A percentile compares a stretch with the other conserved stretches of the same genome.
phyloP scores from a whole-genome alignment of 768 basidiomycete species.

The Dendrothele bispora region DNA sequence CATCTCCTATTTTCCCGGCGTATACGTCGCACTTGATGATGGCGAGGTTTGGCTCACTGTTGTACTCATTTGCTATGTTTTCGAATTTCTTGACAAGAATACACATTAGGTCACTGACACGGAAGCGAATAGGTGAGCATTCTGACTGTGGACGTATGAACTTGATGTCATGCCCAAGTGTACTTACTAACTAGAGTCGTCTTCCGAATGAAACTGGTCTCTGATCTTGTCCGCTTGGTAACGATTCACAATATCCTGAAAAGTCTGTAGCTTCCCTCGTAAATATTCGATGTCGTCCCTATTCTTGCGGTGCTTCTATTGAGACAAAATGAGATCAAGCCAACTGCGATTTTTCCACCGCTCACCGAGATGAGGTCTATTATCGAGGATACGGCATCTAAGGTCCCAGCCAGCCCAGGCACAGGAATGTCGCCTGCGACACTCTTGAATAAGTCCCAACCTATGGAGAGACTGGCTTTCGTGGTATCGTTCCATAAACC shows the following conservation, averaged over 20 bases:
- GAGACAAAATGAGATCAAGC: background rate
- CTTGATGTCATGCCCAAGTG: background rate
- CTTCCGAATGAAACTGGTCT: background rate
- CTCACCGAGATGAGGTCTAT: background rate
- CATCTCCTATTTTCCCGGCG: background rate
- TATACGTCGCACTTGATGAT: background rate
- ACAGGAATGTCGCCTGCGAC: background rate
- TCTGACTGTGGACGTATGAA: background rate
- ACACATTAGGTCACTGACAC: background rate
- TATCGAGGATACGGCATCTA: background rate
- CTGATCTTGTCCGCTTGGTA: background rate
- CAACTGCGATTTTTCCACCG: no score
- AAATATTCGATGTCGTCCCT: background rate
- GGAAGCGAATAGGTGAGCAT: no score
- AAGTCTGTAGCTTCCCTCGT: background rate
- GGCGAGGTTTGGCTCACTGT: background rate
- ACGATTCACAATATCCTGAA: background rate
- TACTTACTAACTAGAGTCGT: conserved; percentile 2
- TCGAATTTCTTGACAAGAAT: conserved; percentile 1
- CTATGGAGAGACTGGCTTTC: background rate
- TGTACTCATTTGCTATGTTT: background rate
- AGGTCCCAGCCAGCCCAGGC: background rate
- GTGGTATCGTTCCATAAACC: conserved; percentile 2
- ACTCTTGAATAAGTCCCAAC: background rate
- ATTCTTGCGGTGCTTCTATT: background rate